Evolutionary conservation across 768 basidiomycete species (phyloP).

Genomic region (Atractiella rhizophila): DNA sequence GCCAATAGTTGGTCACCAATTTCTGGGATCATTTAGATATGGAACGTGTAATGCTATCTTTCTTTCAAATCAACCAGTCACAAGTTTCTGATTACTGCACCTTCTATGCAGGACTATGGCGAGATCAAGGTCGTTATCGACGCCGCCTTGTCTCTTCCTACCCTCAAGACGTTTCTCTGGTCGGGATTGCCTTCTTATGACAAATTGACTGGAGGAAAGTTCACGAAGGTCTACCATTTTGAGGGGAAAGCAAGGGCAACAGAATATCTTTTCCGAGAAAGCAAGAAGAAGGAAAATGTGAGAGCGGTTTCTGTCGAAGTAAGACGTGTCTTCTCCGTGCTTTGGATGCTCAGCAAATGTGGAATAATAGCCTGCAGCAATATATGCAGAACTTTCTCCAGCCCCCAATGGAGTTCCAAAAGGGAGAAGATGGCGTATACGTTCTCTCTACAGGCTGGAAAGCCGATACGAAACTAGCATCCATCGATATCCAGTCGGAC

Average conservation of each 20-base stretch:
- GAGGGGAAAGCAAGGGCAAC: slow-evolving; percentile 16
- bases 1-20: neutral
- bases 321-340: too few relatives aligned
- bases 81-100: slow-evolving; percentile 13
- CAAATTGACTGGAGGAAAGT: slow-evolving; percentile 11
- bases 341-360: too few relatives aligned
- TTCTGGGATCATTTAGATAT: neutral
- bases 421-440: slow-evolving; percentile 7
- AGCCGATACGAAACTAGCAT: slow-evolving; percentile 4
- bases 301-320: too few relatives aligned
- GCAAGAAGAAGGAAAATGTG: too few relatives aligned
- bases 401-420: slow-evolving; percentile 1
- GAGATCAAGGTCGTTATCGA: too few relatives aligned
- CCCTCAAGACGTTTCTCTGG: slow-evolving; percentile 10
- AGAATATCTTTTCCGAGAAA: too few relatives aligned
- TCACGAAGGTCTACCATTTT: slow-evolving; percentile 12
- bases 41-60: neutral
- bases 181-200: slow-evolving; percentile 5
- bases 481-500: slow-evolving; percentile 11
- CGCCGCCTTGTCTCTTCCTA: too few relatives aligned
- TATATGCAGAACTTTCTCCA: slow-evolving; percentile 12
- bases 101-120: slow-evolving; percentile 12
- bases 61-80: neutral
- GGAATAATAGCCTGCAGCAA: too few relatives aligned
- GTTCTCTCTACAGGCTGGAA: slow-evolving; percentile 11